Evolutionary conservation across 441 rosid species (phyloP), one percentile per base, ranked within the genome.

Genomic region (Syzygium syzygioides): DNA sequence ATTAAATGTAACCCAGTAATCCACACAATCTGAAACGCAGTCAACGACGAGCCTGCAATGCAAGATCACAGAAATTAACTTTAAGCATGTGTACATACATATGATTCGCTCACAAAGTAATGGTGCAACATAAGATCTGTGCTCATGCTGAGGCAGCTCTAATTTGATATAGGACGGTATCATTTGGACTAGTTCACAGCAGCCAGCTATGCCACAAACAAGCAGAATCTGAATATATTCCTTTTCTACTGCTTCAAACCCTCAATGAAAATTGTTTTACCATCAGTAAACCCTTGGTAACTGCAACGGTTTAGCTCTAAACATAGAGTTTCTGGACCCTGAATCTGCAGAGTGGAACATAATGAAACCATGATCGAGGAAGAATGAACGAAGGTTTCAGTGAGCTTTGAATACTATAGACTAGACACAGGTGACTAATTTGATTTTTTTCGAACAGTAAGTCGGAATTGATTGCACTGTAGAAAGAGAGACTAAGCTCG

Each of bases 1-100:
- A 57, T 98, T 98, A 90, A 98, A 98, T 87, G 97, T 96, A 60
- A 98, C 91, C 98, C 99, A 96, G 87, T 95, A 95, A 90, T 96
- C 99, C 88, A 98, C 96, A 90, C 95, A 88, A 87, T 95, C 98
- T 13, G 93, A 94, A 88, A 98, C 94, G 86, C 90, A 93, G 89
- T 96, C 97, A 80, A 98, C 99, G 86, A 96, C 95, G 91, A 98
- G 94, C 98, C 99, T 98, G 95, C 92, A 90, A 83, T 66, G 86
- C 71, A 87, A 86, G 84, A 71, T 2, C 64, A 86, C 66, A 60
- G 41, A 76, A 68, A 50, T 85, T 52, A 55, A 32, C 64, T 48
- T 37, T 71, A 71, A 37, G 52, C 83, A 37, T 37, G 52, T 71
- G 28, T 20, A 71, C 83, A 71, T 71, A 11, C 83, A 71, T 71